Evolutionary conservation across 495 filamentous ascomycete genomes (phyloP).

Genomic region (Geoglossum glabrum): DNA sequence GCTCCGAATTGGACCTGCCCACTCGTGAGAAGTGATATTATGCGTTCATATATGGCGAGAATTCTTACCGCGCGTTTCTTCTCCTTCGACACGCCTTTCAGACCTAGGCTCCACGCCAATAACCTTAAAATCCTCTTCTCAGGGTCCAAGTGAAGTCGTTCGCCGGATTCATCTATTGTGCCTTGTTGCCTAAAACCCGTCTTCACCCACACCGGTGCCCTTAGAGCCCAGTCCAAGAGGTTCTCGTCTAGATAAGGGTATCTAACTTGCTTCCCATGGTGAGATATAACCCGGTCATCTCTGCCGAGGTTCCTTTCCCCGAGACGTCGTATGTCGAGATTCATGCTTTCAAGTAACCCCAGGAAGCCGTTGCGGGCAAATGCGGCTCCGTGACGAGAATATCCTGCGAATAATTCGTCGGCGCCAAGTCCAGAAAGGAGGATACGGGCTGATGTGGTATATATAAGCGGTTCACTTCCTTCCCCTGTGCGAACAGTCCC

Average conservation of each 20-base stretch:
- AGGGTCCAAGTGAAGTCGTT: conserved; percentile 32
- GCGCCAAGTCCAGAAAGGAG: conserved; percentile 85
- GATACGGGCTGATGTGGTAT: conserved; percentile 56
- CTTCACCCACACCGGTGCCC: conserved; percentile 56
- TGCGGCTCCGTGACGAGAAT: conserved; percentile 63
- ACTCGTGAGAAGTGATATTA: not conserved
- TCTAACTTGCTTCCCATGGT: conserved; percentile 81
- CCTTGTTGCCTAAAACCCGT: conserved; percentile 45
- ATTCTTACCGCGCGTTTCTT: conserved; percentile 65
- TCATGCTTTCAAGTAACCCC: conserved; percentile 63
- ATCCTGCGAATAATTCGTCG: conserved; percentile 91
- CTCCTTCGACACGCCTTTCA: conserved; percentile 49
- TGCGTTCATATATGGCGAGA: not conserved
- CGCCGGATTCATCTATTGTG: conserved; percentile 11
- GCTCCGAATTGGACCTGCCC: conserved; percentile 65
- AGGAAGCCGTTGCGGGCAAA: conserved; percentile 43
- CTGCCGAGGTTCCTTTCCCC: conserved; percentile 85
- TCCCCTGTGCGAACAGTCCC: conserved; percentile 25
- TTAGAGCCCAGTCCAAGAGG: conserved; percentile 62
- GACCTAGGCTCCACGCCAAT: conserved; percentile 52
- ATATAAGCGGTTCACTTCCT: conserved; percentile 15
- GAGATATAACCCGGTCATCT: conserved; percentile 74
- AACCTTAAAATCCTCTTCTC: conserved; percentile 69
- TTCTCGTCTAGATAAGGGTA: conserved; percentile 84
- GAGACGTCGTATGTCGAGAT: conserved; percentile 68